phyloP scores from a whole-genome alignment of 305 asterid species.

The Solanum hybrid region DNA sequence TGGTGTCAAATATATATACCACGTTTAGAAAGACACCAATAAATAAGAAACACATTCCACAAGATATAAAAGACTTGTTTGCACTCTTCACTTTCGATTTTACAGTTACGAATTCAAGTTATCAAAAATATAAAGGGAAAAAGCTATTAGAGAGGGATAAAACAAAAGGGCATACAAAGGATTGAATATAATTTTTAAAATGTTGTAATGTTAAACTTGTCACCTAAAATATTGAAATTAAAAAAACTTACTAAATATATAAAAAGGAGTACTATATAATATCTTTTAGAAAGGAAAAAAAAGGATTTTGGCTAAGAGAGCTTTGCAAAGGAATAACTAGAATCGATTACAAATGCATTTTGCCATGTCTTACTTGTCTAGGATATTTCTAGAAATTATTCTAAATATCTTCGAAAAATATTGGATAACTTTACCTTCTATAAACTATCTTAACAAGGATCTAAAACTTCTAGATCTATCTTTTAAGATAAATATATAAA shows the following conservation, averaged over 20 bases:
- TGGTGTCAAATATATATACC: neutral
- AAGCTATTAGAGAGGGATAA: neutral
- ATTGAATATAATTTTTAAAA: neutral
- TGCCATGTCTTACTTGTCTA: too few species aligned
- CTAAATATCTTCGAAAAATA: too few species aligned
- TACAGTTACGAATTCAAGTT: fast-evolving
- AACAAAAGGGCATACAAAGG: neutral
- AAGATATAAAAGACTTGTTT: neutral
- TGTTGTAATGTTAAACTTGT: too few species aligned
- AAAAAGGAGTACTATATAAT: too few species aligned
- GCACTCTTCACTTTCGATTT: neutral
- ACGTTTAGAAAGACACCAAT: neutral
- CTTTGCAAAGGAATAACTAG: too few species aligned
- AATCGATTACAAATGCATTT: too few species aligned
- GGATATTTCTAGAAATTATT: too few species aligned
- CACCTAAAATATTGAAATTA: neutral
- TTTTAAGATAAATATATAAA: neutral
- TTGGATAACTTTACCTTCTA: too few species aligned
- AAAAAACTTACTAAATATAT: neutral
- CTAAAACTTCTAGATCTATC: neutral
- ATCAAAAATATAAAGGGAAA: neutral
- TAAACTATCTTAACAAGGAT: neutral
- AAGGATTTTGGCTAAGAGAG: neutral
- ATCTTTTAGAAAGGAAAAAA: neutral
- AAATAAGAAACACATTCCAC: neutral